Conservation (phyloP, 208 protist genomes). For the Acanthamoeba castellanii region DNA sequence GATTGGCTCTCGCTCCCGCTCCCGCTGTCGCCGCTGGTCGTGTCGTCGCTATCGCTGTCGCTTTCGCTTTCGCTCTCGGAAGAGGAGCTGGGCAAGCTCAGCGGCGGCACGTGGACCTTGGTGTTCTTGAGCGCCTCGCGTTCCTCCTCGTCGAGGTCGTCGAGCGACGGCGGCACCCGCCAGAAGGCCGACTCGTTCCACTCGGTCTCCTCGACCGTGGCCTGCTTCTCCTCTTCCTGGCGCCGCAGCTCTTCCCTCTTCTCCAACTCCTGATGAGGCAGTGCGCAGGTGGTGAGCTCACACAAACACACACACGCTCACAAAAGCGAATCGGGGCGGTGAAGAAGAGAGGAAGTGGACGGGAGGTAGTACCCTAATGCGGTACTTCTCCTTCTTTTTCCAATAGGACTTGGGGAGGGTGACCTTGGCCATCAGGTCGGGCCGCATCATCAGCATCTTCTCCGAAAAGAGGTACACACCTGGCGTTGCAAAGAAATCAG, state of each 20-base stretch:
- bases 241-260: background rate
- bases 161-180: slow-evolving; percentile 28
- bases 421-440: slow-evolving; percentile 55
- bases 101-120: slow-evolving; percentile 29
- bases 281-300: background rate
- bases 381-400: slow-evolving; percentile 41
- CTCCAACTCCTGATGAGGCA: background rate
- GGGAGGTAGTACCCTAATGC: background rate
- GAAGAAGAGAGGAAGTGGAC: background rate
- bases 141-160: slow-evolving; percentile 13
- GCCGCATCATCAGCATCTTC: slow-evolving; percentile 61
- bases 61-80: background rate
- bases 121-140: background rate
- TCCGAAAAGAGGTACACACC: slow-evolving; percentile 54
- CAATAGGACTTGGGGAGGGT: slow-evolving; percentile 49
- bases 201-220: background rate
- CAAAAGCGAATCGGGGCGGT: background rate
- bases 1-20: background rate
- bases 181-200: background rate
- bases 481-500: background rate
- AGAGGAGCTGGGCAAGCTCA: background rate
- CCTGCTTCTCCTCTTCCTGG: background rate
- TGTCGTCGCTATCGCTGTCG: background rate
- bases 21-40: background rate
- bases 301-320: no score